These are phyloP conservation scores for Cercophora scortea DNA, from an alignment of 495 filamentous ascomycete genomes.

Conservation along the genomic window DNA sequence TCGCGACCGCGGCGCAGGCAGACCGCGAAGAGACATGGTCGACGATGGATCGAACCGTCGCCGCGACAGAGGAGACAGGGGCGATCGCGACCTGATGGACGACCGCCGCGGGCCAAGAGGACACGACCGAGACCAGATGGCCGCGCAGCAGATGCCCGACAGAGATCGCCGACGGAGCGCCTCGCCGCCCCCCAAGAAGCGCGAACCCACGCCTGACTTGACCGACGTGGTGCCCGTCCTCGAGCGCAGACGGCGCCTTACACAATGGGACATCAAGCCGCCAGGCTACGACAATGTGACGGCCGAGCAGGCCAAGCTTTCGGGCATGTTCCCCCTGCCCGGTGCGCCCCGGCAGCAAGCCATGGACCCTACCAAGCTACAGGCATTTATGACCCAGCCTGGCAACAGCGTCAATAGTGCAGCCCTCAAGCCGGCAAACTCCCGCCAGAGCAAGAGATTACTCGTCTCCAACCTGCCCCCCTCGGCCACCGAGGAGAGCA, in stretches of 20 bases:
- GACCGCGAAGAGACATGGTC: constrained; percentile 17
- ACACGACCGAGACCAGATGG: constrained; percentile 26
- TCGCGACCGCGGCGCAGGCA: constrained; percentile 52
- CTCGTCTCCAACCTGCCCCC: constrained; percentile 76
- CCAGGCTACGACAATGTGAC: constrained; percentile 98
- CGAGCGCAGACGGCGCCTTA: constrained; percentile 80
- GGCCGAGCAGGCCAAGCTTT: constrained; percentile 96
- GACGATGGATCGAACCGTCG: constrained; percentile 25
- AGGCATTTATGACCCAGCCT: constrained; percentile 91
- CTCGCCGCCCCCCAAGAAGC: constrained; percentile 76
- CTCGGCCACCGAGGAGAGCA: constrained; percentile 56
- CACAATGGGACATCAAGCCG: constrained; percentile 99
- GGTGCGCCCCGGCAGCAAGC: constrained; percentile 92
- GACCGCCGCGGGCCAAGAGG: constrained; percentile 30
- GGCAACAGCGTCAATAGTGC: constrained; percentile 56
- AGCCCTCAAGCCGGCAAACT: constrained; percentile 83
- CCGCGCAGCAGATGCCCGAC: constrained; percentile 34
- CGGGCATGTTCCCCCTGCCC: constrained; percentile 98
- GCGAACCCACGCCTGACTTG: constrained; percentile 91
- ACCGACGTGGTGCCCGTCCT: constrained; percentile 72
- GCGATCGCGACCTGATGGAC: constrained; percentile 37
- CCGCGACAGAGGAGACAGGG: constrained; percentile 31
- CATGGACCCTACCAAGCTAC: constrained; percentile 90
- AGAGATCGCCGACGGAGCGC: constrained; percentile 69
- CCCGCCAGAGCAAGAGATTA: constrained; percentile 85